These are phyloP conservation scores for Pisolithus microcarpus DNA, from an alignment of 768 basidiomycete genomes.

Conservation along the genomic window DNA sequence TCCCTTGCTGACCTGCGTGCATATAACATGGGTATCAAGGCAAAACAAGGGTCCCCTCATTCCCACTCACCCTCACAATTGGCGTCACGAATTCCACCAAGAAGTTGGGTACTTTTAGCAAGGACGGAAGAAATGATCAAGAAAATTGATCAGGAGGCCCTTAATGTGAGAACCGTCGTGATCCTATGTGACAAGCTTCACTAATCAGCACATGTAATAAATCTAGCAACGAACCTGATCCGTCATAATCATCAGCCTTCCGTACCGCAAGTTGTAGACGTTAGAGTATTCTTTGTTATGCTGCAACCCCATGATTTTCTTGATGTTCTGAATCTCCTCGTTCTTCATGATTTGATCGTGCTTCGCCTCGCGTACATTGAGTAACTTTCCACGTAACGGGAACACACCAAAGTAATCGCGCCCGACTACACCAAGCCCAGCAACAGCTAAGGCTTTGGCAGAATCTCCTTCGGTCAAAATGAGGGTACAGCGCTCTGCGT, in stretches of 20 bases:
- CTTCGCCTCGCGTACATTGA: slow-evolving; percentile 95
- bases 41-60: slow-evolving; percentile 18
- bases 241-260: slow-evolving; percentile 98
- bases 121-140: slow-evolving; percentile 93
- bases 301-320: slow-evolving; percentile 95
- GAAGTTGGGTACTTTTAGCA: slow-evolving; percentile 86
- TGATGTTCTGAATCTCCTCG: slow-evolving; percentile 93
- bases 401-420: slow-evolving; percentile 98
- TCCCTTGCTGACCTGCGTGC: slow-evolving; percentile 66
- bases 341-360: slow-evolving; percentile 99
- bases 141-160: slow-evolving; percentile 95
- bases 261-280: slow-evolving; percentile 72
- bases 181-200: slow-evolving; percentile 51
- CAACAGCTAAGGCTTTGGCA: slow-evolving; percentile 92
- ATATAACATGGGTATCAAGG: neutral
- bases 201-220: neutral
- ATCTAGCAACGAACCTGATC: slow-evolving; percentile 71
- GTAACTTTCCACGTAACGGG: slow-evolving; percentile 90
- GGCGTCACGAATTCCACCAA: slow-evolving; percentile 98
- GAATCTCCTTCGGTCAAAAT: slow-evolving; percentile 99
- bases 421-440: slow-evolving; percentile 90
- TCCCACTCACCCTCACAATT: slow-evolving; percentile 69
- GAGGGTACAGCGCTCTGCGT: slow-evolving; percentile 79
- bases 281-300: slow-evolving; percentile 85
- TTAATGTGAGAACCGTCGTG: slow-evolving; percentile 99